These are phyloP conservation scores for Cerrena zonata DNA, from an alignment of 1,284 basidiomycete genomes.

Conservation along the genomic window DNA sequence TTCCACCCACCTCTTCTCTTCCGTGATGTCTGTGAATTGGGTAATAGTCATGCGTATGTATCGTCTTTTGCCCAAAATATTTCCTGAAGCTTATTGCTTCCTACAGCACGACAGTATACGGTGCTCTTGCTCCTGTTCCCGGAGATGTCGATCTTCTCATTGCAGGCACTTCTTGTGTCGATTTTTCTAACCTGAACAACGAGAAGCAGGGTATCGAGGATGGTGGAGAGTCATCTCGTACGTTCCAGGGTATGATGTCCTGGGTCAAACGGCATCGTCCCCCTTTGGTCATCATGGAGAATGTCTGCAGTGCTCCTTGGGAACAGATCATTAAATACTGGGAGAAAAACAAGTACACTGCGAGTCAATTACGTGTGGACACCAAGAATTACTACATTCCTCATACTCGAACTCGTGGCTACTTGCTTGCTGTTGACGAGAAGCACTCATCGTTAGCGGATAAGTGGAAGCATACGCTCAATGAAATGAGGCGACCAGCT, in stretches of 20 bases:
- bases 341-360: slow-evolving; percentile 72
- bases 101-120: slow-evolving; percentile 82
- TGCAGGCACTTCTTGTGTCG: slow-evolving; percentile 93
- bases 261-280: slow-evolving; percentile 88
- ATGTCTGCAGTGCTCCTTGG: slow-evolving; percentile 92
- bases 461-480: slow-evolving; percentile 68
- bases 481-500: slow-evolving; percentile 73
- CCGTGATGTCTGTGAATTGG: slow-evolving; percentile 90
- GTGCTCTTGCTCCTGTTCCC: slow-evolving; percentile 78
- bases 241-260: slow-evolving; percentile 86
- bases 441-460: slow-evolving; percentile 54
- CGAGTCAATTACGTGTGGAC: slow-evolving; percentile 70
- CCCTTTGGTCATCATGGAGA: slow-evolving; percentile 87
- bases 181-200: slow-evolving; percentile 93
- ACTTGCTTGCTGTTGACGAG: slow-evolving; percentile 75
- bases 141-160: slow-evolving; percentile 87
- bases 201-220: slow-evolving; percentile 85
- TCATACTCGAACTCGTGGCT: slow-evolving; percentile 86
- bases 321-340: slow-evolving; percentile 71
- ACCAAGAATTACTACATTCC: slow-evolving; percentile 94
- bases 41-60: slow-evolving; percentile 67
- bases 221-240: slow-evolving; percentile 85
- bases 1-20: slow-evolving; percentile 88
- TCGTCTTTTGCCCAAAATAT: too few species aligned
- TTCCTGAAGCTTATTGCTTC: slow-evolving; percentile 5